A percentile compares a stretch with the other conserved stretches of the same genome.
These are phyloP conservation scores for Lotus japonicus DNA, from an alignment of 306 rosid genomes.

Conservation along the genomic window DNA sequence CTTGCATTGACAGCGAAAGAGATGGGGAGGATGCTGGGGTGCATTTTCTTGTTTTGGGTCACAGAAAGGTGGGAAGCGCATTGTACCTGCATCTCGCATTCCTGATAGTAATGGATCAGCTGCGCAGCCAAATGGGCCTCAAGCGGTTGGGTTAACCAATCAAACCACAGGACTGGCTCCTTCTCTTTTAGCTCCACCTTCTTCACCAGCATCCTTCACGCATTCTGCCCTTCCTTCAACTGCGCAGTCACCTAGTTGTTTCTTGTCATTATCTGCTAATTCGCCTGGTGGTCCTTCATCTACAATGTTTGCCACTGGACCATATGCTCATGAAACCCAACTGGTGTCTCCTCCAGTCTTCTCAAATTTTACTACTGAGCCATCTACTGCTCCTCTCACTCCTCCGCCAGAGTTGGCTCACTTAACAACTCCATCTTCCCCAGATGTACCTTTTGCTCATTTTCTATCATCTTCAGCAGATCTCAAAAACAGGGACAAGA, in stretches of 20 bases:
- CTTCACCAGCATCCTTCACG: slow-evolving; percentile 94
- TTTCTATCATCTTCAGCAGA: slow-evolving; percentile 79
- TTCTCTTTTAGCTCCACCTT: slow-evolving; percentile 94
- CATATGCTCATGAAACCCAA: slow-evolving; percentile 92
- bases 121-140: slow-evolving; percentile 82
- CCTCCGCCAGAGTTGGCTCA: slow-evolving; percentile 99
- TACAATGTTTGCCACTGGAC: slow-evolving; percentile 88
- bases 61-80: slow-evolving; percentile 93
- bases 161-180: slow-evolving; percentile 78
- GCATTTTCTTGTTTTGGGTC: slow-evolving; percentile 84
- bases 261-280: slow-evolving; percentile 79
- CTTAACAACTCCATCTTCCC: slow-evolving; percentile 97
- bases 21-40: slow-evolving; percentile 98
- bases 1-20: slow-evolving; percentile 69
- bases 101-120: slow-evolving; percentile 66
- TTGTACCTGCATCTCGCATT: slow-evolving; percentile 84
- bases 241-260: slow-evolving; percentile 83
- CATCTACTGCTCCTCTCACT: slow-evolving; percentile 95
- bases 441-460: slow-evolving; percentile 96
- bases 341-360: slow-evolving; percentile 95
- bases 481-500: slow-evolving; percentile 52
- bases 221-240: slow-evolving; percentile 95
- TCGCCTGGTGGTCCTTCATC: slow-evolving; percentile 99
- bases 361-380: slow-evolving; percentile 97
- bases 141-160: slow-evolving; percentile 54